phyloP scores from a whole-genome alignment of 768 basidiomycete genomes.

The Lanmaoa pseudosensibilis region DNA sequence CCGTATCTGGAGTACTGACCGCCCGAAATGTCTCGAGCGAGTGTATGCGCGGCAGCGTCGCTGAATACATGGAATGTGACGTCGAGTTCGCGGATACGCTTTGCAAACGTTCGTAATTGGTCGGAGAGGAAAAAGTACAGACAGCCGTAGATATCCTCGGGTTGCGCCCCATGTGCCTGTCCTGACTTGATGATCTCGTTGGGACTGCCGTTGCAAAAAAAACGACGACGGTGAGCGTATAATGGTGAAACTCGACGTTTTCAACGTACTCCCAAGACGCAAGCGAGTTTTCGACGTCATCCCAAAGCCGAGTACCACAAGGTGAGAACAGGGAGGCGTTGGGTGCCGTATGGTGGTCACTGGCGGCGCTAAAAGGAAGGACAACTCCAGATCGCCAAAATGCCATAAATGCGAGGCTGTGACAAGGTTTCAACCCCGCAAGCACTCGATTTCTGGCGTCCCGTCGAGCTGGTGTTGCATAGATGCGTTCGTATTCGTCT shows the following conservation, averaged over 20 bases:
- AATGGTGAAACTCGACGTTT: not conserved
- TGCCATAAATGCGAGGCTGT: constrained; percentile 41
- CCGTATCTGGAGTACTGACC: constrained; percentile 22
- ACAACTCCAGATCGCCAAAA: constrained; percentile 43
- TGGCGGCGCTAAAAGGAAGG: constrained; percentile 42
- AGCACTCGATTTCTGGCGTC: constrained; percentile 44
- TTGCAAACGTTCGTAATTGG: constrained; percentile 39
- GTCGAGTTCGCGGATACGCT: constrained; percentile 38
- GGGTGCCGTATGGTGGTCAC: constrained; percentile 37
- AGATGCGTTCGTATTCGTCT: constrained; percentile 31
- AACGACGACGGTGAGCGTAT: not conserved
- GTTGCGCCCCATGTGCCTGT: constrained; percentile 32
- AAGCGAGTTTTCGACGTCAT: constrained; percentile 40
- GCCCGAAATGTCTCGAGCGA: constrained; percentile 38
- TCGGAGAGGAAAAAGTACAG: constrained; percentile 46
- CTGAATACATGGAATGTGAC: constrained; percentile 36
- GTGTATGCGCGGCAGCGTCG: constrained; percentile 37
- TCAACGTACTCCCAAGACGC: constrained; percentile 47
- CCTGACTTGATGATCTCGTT: constrained; percentile 41
- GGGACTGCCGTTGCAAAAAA: constrained; percentile 33
- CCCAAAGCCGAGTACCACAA: constrained; percentile 42
- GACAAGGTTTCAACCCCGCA: constrained; percentile 39
- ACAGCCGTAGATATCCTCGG: constrained; percentile 48
- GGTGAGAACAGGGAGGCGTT: constrained; percentile 47
- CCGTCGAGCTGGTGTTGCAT: constrained; percentile 35